phyloP scores from a whole-genome alignment of 768 basidiomycete genomes.

The Lactarius pseudohatsudake region DNA sequence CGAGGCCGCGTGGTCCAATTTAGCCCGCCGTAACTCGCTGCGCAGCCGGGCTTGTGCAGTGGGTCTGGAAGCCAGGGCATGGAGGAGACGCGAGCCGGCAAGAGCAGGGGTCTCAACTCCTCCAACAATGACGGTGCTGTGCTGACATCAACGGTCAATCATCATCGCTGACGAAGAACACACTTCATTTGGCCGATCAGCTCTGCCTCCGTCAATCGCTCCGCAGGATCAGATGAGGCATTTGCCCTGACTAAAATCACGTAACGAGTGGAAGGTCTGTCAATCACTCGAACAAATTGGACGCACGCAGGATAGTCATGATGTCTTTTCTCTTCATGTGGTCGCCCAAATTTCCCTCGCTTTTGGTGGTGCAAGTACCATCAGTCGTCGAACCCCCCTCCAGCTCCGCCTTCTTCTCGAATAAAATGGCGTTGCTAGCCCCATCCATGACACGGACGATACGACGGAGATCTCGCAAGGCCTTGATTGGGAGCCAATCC shows the following conservation, averaged over 20 bases:
- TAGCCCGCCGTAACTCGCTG: conserved; percentile 36
- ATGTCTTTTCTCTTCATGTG: conserved; percentile 37
- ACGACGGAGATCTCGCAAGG: conserved; percentile 33
- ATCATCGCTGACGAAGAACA: neutral
- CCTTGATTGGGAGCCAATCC: conserved; percentile 36
- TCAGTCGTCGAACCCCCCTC: conserved; percentile 9
- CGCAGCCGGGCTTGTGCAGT: conserved; percentile 38
- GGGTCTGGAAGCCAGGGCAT: conserved; percentile 36
- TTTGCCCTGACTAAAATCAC: conserved; percentile 39
- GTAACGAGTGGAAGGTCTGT: neutral
- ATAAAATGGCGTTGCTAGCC: conserved; percentile 34
- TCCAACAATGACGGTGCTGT: conserved; percentile 4
- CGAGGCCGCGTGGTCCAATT: conserved; percentile 26
- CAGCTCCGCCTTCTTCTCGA: conserved; percentile 34
- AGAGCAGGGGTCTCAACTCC: conserved; percentile 31
- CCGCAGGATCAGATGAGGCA: conserved; percentile 33
- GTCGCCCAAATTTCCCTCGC: conserved; percentile 6
- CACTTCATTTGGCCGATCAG: conserved; percentile 40
- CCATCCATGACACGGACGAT: conserved; percentile 37
- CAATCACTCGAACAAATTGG: neutral
- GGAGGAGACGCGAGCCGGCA: conserved; percentile 38
- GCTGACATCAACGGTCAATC: neutral
- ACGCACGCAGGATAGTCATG: conserved; percentile 43
- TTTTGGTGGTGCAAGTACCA: neutral
- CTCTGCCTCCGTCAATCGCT: conserved; percentile 39